Conservation (phyloP, 2,329 filamentous ascomycete species). For the Diaporthe citriasiana region DNA sequence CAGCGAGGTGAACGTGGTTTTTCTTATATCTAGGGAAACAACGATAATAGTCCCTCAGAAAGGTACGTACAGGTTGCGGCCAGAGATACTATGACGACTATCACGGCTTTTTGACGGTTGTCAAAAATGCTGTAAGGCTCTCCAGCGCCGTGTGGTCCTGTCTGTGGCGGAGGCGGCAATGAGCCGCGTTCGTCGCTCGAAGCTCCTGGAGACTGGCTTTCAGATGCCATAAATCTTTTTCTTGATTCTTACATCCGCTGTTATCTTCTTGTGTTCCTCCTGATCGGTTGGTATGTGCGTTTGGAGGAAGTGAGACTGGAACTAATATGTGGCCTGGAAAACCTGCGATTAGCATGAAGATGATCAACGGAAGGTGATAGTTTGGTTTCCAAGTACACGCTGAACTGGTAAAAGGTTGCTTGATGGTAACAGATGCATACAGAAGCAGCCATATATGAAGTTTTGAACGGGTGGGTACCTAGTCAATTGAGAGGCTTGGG, state of each 20-base stretch:
- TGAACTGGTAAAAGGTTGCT: no score
- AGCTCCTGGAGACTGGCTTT: background rate
- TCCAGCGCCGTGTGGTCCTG: background rate
- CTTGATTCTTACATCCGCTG: background rate
- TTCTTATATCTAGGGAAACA: background rate
- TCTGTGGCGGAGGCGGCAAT: background rate
- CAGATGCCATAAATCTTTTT: background rate
- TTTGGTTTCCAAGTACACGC: no score
- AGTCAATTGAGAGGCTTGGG: background rate
- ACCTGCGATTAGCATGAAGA: background rate
- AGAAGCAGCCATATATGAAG: background rate
- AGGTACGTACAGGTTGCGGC: background rate
- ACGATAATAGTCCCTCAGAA: no score
- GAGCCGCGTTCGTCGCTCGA: background rate
- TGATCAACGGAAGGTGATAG: no score
- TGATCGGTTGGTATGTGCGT: no score
- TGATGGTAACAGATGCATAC: background rate
- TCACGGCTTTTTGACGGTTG: background rate
- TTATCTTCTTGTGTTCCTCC: background rate
- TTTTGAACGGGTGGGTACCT: background rate
- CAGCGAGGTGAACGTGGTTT: background rate
- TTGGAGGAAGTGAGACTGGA: background rate
- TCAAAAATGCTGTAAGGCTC: slow-evolving; percentile 10
- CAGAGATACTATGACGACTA: slow-evolving; percentile 11
- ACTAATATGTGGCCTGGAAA: no score